Conservation (phyloP, 306 rosid species). For the Pueraria montana region DNA sequence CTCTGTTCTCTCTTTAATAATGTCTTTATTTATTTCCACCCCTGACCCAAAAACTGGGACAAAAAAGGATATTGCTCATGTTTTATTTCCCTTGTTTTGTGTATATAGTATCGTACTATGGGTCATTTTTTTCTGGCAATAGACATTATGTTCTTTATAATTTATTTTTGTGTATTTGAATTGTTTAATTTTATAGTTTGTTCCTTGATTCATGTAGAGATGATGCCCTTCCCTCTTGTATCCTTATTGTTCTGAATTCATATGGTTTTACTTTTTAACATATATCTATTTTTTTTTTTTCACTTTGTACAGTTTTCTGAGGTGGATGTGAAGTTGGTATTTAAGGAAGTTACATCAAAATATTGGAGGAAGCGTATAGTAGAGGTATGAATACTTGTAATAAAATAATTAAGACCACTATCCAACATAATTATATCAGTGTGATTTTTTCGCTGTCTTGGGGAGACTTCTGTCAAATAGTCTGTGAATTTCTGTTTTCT, state of each 20-base stretch:
- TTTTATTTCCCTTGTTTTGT: constrained; percentile 27
- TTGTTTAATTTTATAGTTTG: constrained; percentile 31
- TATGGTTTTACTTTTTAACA: constrained; percentile 18
- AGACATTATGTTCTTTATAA: constrained; percentile 7
- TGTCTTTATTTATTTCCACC: constrained; percentile 4
- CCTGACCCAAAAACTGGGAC: neutral
- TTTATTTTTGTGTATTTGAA: neutral
- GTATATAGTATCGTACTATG: neutral
- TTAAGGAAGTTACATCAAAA: constrained; percentile 91
- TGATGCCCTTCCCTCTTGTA: constrained; percentile 23
- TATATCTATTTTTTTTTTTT: neutral
- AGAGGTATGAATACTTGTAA: constrained; percentile 68
- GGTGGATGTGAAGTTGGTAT: constrained; percentile 97
- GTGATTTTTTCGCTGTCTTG: constrained; percentile 16
- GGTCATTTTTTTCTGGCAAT: constrained; percentile 23
- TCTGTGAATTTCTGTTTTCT: constrained; percentile 19
- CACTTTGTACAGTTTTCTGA: constrained; percentile 77
- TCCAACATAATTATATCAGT: constrained; percentile 5
- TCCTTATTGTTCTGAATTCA: constrained; percentile 24
- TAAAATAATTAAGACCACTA: constrained; percentile 39
- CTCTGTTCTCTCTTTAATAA: neutral
- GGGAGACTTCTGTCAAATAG: constrained; percentile 11
- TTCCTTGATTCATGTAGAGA: constrained; percentile 39
- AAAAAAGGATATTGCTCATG: neutral
- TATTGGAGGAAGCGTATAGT: constrained; percentile 89